Percentiles rank a stretch among this genome's conserved stretches.
phyloP scores from a whole-genome alignment of 495 filamentous ascomycete species.

The Aspergillus steynii region DNA sequence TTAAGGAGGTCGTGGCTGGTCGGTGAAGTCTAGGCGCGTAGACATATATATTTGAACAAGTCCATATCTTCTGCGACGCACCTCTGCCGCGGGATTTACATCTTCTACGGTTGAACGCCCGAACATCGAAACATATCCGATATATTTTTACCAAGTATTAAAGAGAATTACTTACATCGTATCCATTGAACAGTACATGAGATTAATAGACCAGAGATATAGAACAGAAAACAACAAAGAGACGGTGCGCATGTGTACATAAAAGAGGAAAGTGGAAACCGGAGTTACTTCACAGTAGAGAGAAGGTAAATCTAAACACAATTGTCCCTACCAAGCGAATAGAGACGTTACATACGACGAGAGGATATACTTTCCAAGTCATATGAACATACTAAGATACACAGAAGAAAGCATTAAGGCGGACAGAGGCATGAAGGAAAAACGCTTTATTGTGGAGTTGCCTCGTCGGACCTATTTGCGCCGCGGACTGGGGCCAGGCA shows the following conservation, averaged over 20 bases:
- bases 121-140: neutral
- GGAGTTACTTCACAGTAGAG: constrained; percentile 22
- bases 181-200: neutral
- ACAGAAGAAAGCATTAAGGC: constrained; percentile 35
- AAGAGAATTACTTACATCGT: neutral
- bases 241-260: constrained; percentile 4
- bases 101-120: too few species aligned
- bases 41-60: neutral
- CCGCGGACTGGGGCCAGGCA: constrained; percentile 8
- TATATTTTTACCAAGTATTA: neutral
- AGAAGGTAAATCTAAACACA: constrained; percentile 30
- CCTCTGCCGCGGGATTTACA: too few species aligned
- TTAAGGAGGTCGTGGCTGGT: neutral
- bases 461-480: neutral
- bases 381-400: constrained; percentile 47
- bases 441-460: constrained; percentile 12
- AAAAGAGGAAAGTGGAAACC: constrained; percentile 17
- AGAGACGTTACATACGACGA: constrained; percentile 31
- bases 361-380: constrained; percentile 32
- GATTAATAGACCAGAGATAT: neutral
- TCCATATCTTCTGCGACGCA: too few species aligned
- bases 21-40: neutral
- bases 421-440: constrained; percentile 17
- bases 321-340: constrained; percentile 16
- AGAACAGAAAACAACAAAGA: constrained; percentile 6